A percentile compares a stretch with the other conserved stretches of the same genome.
Evolutionary conservation across 1,284 basidiomycete genomes (phyloP).

Genomic region (Apiotrichum siamense): DNA sequence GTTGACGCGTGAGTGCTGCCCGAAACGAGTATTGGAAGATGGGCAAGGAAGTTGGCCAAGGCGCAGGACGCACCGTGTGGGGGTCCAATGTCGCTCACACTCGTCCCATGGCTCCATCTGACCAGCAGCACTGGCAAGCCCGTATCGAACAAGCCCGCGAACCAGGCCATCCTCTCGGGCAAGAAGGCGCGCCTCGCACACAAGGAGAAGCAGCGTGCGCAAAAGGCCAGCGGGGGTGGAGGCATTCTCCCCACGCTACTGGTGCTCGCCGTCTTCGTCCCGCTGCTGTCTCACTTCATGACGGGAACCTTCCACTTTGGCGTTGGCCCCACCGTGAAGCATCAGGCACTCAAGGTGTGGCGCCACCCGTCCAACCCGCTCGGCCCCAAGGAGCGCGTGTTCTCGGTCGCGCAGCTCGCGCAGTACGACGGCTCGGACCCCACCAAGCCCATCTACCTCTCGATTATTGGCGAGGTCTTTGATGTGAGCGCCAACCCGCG

Average conservation of each 20-base stretch:
- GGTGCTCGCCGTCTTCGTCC: conserved; percentile 32
- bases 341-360: conserved; percentile 1
- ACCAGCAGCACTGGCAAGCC: conserved; percentile 52
- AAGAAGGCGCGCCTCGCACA: conserved; percentile 30
- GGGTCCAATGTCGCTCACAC: background rate
- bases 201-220: conserved; percentile 4
- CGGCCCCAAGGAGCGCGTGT: conserved; percentile 20
- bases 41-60: no score
- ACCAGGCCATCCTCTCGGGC: conserved; percentile 42
- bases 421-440: conserved; percentile 42
- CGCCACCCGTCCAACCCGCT: conserved; percentile 5
- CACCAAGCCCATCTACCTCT: conserved; percentile 44
- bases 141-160: conserved; percentile 60
- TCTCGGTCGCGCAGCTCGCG: conserved; percentile 34
- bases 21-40: no score
- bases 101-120: background rate
- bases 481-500: conserved; percentile 45
- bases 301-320: conserved; percentile 33
- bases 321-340: conserved; percentile 14
- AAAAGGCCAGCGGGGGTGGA: background rate
- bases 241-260: conserved; percentile 14
- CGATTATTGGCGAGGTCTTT: conserved; percentile 49
- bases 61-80: no score
- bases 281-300: conserved; percentile 36
- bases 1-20: conserved; percentile 20